Conservation (phyloP, 169 alveolate genomes). For the Cryptosporidium sp. region DNA sequence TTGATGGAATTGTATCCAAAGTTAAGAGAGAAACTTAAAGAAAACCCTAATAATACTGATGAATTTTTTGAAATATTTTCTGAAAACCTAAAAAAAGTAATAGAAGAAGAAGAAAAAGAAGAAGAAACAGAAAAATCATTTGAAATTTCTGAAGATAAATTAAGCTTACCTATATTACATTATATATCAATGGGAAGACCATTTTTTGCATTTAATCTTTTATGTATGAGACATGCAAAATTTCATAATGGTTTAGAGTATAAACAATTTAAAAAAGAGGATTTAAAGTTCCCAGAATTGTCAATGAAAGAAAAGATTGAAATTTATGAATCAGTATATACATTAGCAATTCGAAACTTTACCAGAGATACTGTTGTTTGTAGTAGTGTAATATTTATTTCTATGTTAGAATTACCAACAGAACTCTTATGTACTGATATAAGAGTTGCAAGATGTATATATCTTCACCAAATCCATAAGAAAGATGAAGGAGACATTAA, state of each 20-base stretch:
- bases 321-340: conserved; percentile 27
- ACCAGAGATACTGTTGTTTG: conserved; percentile 53
- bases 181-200: conserved; percentile 81
- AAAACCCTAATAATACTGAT: conserved; percentile 5
- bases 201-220: conserved; percentile 73
- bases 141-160: background rate
- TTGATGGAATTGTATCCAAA: conserved; percentile 30
- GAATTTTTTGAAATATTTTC: background rate
- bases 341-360: conserved; percentile 56
- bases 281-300: conserved; percentile 11
- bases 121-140: background rate
- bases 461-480: conserved; percentile 43
- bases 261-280: background rate
- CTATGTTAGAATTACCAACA: conserved; percentile 37
- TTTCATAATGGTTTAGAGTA: background rate
- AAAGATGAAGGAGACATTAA: background rate
- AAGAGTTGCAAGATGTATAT: conserved; percentile 70
- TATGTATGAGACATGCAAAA: conserved; percentile 48
- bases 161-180: conserved; percentile 78
- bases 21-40: background rate
- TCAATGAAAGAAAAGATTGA: conserved; percentile 12
- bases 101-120: conserved; percentile 2
- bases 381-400: conserved; percentile 43
- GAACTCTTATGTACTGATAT: conserved; percentile 61
- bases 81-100: background rate